These are phyloP conservation scores for Berberis vulgaris DNA, from an alignment of 164 flowering plant genomes.

Conservation along the genomic window DNA sequence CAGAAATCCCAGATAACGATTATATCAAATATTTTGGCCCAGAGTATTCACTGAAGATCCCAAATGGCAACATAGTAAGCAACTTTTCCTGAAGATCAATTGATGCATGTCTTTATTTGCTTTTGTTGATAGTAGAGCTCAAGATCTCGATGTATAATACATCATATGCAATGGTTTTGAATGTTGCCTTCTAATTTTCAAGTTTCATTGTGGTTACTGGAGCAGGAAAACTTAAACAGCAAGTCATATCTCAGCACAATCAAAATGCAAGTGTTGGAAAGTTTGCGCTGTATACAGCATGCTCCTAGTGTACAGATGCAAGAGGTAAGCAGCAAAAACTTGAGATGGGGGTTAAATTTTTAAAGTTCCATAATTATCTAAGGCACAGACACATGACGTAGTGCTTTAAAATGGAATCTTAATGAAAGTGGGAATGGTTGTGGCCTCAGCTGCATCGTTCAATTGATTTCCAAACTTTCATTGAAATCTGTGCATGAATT, in stretches of 20 bases:
- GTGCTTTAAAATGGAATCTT: no score
- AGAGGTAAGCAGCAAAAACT: conserved; percentile 51
- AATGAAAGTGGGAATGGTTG: no score
- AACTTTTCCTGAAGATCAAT: conserved; percentile 5
- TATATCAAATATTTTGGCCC: conserved; percentile 88
- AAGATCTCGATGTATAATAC: not conserved
- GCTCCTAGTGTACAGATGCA: conserved; percentile 99
- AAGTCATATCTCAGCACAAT: conserved; percentile 85
- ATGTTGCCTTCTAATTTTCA: not conserved
- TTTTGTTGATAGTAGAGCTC: not conserved
- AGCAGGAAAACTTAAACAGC: conserved; percentile 89
- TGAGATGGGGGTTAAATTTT: not conserved
- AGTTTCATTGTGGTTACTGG: conserved; percentile 13
- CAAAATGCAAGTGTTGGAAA: conserved; percentile 89
- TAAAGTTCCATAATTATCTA: no score
- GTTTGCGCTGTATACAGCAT: conserved; percentile 82
- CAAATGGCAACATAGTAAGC: conserved; percentile 66
- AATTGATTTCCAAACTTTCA: no score
- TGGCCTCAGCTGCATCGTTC: no score
- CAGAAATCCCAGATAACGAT: conserved; percentile 96
- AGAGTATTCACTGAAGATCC: conserved; percentile 69
- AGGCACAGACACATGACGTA: no score
- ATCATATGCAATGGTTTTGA: not conserved
- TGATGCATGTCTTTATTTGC: not conserved
- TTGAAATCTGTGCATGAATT: no score